phyloP scores from a whole-genome alignment of 352 stramenopile genomes.

The Phytophthora kernoviae region DNA sequence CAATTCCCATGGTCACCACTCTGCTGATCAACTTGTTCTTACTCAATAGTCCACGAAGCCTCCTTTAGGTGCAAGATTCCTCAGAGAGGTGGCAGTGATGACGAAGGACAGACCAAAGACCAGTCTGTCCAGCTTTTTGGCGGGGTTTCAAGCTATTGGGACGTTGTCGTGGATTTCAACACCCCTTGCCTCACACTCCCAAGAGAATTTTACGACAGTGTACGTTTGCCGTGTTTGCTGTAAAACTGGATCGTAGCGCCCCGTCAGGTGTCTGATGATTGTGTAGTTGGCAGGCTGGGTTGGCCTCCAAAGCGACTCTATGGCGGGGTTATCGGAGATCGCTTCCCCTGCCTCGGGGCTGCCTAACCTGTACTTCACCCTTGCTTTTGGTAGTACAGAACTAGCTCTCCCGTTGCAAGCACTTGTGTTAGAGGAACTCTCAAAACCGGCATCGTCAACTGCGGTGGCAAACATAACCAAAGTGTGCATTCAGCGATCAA shows the following conservation, averaged over 20 bases:
- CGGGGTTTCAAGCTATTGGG: slow-evolving; percentile 61
- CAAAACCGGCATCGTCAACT: slow-evolving; percentile 6
- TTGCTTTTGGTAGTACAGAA: slow-evolving; percentile 36
- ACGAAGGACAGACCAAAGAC: neutral
- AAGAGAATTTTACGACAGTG: slow-evolving; percentile 65
- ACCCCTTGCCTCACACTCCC: slow-evolving; percentile 59
- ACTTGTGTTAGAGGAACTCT: slow-evolving; percentile 47
- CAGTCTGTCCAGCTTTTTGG: slow-evolving; percentile 45
- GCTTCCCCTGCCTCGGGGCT: slow-evolving; percentile 16
- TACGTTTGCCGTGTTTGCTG: slow-evolving; percentile 14
- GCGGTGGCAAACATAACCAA: slow-evolving; percentile 13
- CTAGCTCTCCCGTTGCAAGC: slow-evolving; percentile 48
- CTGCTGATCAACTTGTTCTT: slow-evolving; percentile 2
- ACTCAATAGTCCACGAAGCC: slow-evolving; percentile 43
- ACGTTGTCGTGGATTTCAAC: slow-evolving; percentile 66
- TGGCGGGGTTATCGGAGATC: slow-evolving; percentile 53
- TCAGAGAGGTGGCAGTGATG: neutral
- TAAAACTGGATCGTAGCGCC: neutral
- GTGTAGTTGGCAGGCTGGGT: slow-evolving; percentile 59
- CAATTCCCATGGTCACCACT: neutral
- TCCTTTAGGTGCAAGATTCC: slow-evolving; percentile 29
- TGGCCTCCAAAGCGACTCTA: slow-evolving; percentile 49
- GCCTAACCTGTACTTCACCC: slow-evolving; percentile 51
- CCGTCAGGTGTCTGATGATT: neutral
- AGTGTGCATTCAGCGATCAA: slow-evolving; percentile 61